Evolutionary conservation across 2,329 filamentous ascomycete species (phyloP).

Genomic region (Sarocladium brachiariae): DNA sequence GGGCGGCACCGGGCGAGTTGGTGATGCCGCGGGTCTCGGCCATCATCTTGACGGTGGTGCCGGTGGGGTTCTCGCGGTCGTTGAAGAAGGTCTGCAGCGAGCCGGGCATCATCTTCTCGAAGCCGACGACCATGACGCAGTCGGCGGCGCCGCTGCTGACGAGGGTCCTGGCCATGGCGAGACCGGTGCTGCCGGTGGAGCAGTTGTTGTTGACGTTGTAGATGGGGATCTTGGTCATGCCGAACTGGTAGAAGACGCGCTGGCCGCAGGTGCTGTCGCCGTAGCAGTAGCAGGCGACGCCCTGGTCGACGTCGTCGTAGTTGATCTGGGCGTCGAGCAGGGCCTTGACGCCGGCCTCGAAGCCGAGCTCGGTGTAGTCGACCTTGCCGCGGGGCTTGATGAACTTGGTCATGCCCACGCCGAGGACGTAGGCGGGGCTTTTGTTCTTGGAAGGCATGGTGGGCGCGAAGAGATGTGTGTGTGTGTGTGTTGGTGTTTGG

Average conservation of each 20-base stretch:
- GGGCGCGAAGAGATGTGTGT: conserved; percentile 9
- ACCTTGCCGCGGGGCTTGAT: conserved; percentile 93
- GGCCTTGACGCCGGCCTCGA: conserved; percentile 85
- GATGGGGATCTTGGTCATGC: conserved; percentile 92
- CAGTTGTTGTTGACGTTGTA: conserved; percentile 99
- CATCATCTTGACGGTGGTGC: conserved; percentile 72
- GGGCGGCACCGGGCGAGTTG: conserved; percentile 77
- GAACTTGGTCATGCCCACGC: conserved; percentile 99
- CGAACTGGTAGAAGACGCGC: conserved; percentile 97
- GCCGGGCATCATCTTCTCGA: conserved; percentile 98
- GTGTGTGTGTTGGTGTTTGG: background rate
- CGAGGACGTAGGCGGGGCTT: conserved; percentile 72
- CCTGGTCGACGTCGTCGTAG: conserved; percentile 94
- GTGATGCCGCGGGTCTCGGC: conserved; percentile 71
- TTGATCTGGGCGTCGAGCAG: conserved; percentile 82
- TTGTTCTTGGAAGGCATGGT: conserved; percentile 44
- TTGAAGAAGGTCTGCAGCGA: conserved; percentile 77
- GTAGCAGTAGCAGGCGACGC: conserved; percentile 96
- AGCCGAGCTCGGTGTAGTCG: conserved; percentile 90
- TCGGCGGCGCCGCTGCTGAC: conserved; percentile 76
- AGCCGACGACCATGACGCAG: conserved; percentile 86
- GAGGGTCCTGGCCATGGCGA: conserved; percentile 76
- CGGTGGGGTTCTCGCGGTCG: conserved; percentile 74
- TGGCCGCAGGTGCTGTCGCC: conserved; percentile 93
- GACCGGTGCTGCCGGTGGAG: conserved; percentile 86